Percentiles rank a stretch among this genome's conserved stretches.
Conservation (phyloP, 2,329 filamentous ascomycete genomes). For the Colletotrichum sojae region DNA sequence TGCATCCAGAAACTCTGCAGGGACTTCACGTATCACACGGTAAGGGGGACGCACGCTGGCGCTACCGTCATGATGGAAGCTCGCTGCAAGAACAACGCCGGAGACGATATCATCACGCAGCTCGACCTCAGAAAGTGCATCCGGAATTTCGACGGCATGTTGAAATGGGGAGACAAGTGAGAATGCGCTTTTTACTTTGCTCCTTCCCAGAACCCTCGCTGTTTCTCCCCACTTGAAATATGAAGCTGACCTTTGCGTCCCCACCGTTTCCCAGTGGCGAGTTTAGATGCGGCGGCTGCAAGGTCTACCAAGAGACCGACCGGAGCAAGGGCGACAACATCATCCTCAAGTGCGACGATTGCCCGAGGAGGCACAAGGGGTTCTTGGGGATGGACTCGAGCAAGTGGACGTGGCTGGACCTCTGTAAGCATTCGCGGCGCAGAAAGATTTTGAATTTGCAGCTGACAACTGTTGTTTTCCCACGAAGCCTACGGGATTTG, state of each 20-base stretch:
- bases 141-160: constrained; percentile 1
- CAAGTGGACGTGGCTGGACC: not conserved
- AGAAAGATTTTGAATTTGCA: not conserved
- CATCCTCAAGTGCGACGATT: not conserved
- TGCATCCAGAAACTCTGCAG: constrained; percentile 6
- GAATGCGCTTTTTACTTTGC: fast-evolving
- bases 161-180: constrained; percentile 7
- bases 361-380: not conserved
- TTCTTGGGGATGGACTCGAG: constrained; percentile 1
- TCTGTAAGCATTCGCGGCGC: not conserved
- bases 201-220: not conserved
- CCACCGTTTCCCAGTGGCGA: not conserved
- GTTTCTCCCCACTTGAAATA: not conserved
- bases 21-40: not conserved
- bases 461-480: not conserved
- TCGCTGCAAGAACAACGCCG: constrained; percentile 3
- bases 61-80: not conserved
- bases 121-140: constrained; percentile 7
- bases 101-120: not conserved
- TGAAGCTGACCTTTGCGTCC: not conserved
- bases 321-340: not conserved
- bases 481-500: constrained; percentile 11
- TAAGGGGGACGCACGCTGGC: not conserved
- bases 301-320: not conserved
- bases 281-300: not conserved